phyloP scores from a whole-genome alignment of 495 filamentous ascomycete genomes.

The Patellaria atrata region DNA sequence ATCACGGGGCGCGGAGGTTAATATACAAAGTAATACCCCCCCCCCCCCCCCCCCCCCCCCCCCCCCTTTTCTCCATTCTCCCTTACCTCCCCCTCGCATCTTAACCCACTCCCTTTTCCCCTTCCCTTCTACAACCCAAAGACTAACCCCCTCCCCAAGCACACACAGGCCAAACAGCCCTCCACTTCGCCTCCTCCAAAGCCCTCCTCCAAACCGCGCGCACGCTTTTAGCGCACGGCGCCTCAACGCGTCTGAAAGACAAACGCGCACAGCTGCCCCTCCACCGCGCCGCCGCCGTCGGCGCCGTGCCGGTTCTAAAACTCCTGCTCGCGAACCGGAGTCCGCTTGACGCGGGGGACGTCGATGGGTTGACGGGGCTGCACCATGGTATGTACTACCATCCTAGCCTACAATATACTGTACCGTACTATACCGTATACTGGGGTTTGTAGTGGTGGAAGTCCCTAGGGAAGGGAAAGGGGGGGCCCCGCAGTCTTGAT shows the following conservation, averaged over 20 bases:
- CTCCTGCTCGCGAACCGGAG: conserved; percentile 56
- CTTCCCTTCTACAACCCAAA: conserved; percentile 21
- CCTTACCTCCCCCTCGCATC: no score
- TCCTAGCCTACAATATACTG: no score
- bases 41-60: not conserved
- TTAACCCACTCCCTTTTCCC: not conserved
- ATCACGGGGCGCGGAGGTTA: conserved; percentile 68
- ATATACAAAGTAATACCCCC: conserved; percentile 47
- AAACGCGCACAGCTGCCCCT: conserved; percentile 72
- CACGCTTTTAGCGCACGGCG: conserved; percentile 58
- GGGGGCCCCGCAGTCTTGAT: no score
- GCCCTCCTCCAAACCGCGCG: conserved; percentile 67
- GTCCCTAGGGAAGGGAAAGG: no score
- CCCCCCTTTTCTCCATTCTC: not conserved
- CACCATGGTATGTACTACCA: conserved; percentile 53
- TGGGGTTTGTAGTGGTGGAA: no score
- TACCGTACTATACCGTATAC: no score
- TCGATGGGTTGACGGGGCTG: conserved; percentile 67
- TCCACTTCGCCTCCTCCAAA: conserved; percentile 89
- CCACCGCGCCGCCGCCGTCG: conserved; percentile 82
- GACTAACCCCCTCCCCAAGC: no score
- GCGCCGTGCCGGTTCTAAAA: conserved; percentile 72
- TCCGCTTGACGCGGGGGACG: conserved; percentile 78
- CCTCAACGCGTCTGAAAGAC: conserved; percentile 73
- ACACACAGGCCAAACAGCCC: conserved; percentile 45